Percentiles rank a stretch among this genome's conserved stretches.
These are phyloP conservation scores for Trifolium dubium DNA, from an alignment of 306 rosid genomes.

Conservation along the genomic window DNA sequence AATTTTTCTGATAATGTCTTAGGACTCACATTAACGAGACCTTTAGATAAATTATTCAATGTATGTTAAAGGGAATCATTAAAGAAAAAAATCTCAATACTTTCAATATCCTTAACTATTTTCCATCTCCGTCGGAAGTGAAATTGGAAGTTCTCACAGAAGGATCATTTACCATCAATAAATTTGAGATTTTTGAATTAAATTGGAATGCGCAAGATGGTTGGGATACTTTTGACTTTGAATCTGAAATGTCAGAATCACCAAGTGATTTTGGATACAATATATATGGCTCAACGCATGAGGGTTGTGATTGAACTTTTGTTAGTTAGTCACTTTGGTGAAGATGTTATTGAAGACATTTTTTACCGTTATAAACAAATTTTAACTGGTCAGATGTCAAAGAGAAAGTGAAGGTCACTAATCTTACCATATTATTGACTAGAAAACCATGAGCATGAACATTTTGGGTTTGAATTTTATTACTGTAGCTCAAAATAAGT, in stretches of 20 bases:
- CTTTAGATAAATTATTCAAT: too few relatives aligned
- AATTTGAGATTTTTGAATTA: conserved; percentile 39
- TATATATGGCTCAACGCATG: conserved; percentile 44
- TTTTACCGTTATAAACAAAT: conserved; percentile 40
- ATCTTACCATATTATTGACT: conserved; percentile 31
- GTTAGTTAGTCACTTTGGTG: conserved; percentile 51
- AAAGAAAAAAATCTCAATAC: conserved; percentile 44
- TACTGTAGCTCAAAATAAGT: too few relatives aligned
- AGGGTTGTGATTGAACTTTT: conserved; percentile 54
- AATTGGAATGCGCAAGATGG: conserved; percentile 38
- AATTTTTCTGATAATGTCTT: too few relatives aligned
- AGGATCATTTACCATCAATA: conserved; percentile 46
- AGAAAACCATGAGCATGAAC: neutral
- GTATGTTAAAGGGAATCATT: conserved; percentile 32
- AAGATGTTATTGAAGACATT: conserved; percentile 49
- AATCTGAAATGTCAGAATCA: neutral
- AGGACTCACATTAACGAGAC: too few relatives aligned
- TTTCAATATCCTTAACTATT: conserved; percentile 53
- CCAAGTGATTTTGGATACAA: conserved; percentile 34
- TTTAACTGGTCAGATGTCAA: conserved; percentile 43
- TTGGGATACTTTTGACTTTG: neutral
- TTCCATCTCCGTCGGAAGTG: conserved; percentile 52
- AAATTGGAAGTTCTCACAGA: conserved; percentile 41
- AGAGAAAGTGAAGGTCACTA: conserved; percentile 41
- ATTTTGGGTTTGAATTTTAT: too few relatives aligned